Evolutionary conservation across 495 filamentous ascomycete genomes (phyloP).

Genomic region (Penicillium riverlandense): DNA sequence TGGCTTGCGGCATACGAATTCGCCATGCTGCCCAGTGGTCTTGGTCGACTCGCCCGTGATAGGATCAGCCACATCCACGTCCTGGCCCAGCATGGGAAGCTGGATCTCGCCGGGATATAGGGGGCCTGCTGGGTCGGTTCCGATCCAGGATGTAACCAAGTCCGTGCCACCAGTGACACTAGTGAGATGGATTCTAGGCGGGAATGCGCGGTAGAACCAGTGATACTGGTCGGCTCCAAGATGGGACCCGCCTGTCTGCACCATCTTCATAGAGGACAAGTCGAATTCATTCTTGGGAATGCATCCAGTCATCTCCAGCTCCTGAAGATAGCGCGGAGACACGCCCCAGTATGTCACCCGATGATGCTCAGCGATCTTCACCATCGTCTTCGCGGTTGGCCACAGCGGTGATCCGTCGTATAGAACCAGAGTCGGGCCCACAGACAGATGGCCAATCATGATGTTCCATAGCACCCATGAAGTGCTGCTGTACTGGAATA

Average conservation of each 20-base stretch:
- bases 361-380: constrained; percentile 28
- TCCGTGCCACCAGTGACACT: constrained; percentile 73
- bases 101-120: constrained; percentile 63
- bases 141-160: constrained; percentile 62
- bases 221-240: constrained; percentile 58
- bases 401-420: constrained; percentile 70
- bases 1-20: constrained; percentile 55
- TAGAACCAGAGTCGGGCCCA: constrained; percentile 53
- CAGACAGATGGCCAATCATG: constrained; percentile 52
- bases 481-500: constrained; percentile 54
- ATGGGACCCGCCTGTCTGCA: constrained; percentile 62
- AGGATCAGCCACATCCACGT: constrained; percentile 55
- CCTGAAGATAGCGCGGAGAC: constrained; percentile 63
- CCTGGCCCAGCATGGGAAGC: constrained; percentile 52
- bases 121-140: constrained; percentile 53
- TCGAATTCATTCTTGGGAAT: constrained; percentile 51
- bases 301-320: constrained; percentile 52
- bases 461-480: constrained; percentile 79
- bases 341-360: constrained; percentile 53
- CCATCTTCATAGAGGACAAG: constrained; percentile 45
- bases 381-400: constrained; percentile 37
- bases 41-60: constrained; percentile 43
- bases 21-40: constrained; percentile 37
- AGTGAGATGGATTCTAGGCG: constrained; percentile 48
- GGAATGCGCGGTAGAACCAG: constrained; percentile 75